Percentiles rank a stretch among this genome's conserved stretches.
phyloP scores from a whole-genome alignment of 2,329 filamentous ascomycete genomes.

The Anthostomella pinea region DNA sequence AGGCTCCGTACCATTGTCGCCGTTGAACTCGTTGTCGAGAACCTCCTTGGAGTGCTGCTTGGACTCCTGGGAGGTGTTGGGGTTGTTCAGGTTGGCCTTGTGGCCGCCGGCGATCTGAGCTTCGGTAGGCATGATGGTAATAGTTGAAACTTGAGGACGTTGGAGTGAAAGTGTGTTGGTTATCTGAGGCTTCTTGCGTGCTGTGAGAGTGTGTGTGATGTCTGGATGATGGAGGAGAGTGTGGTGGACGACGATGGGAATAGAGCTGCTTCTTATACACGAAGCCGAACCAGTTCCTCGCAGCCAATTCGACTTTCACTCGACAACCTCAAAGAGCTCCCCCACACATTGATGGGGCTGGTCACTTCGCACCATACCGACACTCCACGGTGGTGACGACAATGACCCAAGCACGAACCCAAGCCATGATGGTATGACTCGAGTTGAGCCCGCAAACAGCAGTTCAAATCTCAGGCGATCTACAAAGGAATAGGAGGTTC shows the following conservation, averaged over 20 bases:
- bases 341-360: background rate
- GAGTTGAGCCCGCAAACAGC: no score
- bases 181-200: background rate
- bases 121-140: constrained; percentile 43
- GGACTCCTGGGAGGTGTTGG: constrained; percentile 52
- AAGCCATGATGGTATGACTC: constrained; percentile 15
- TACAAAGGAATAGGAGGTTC: no score
- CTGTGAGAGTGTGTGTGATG: background rate
- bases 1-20: constrained; percentile 34
- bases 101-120: constrained; percentile 54
- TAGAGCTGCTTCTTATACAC: no score
- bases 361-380: background rate
- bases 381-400: constrained; percentile 15
- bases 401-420: constrained; percentile 8
- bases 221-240: no score
- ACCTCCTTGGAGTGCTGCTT: constrained; percentile 54
- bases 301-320: no score
- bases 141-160: background rate
- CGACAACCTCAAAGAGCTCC: no score
- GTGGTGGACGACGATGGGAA: no score
- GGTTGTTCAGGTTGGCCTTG: constrained; percentile 58
- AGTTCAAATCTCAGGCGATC: no score
- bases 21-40: constrained; percentile 49
- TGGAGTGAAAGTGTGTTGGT: background rate
- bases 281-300: no score